These are phyloP conservation scores for Fonsecaea pugnacius DNA, from an alignment of 2,329 filamentous ascomycete species.

Conservation along the genomic window DNA sequence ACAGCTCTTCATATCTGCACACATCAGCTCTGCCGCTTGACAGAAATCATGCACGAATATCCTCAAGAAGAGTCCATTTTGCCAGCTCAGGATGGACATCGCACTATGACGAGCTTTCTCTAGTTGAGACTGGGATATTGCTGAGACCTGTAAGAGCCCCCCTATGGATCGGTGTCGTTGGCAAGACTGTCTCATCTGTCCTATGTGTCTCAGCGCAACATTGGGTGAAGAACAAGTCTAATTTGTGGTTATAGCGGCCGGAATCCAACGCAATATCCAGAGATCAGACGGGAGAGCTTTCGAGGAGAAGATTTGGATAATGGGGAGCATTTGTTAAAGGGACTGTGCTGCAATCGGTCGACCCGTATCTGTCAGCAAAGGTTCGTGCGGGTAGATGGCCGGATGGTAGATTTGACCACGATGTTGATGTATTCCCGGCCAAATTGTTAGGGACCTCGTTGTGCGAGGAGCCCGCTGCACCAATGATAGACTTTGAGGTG, in stretches of 20 bases:
- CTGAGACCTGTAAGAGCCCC: not conserved
- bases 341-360: too few species aligned
- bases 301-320: not conserved
- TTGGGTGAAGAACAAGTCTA: not conserved
- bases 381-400: too few species aligned
- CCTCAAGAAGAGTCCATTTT: not conserved
- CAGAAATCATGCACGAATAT: not conserved
- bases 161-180: not conserved
- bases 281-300: not conserved
- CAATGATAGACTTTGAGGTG: too few species aligned
- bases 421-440: too few species aligned
- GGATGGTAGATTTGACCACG: too few species aligned
- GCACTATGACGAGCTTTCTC: not conserved
- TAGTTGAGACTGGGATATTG: slow-evolving; percentile 1
- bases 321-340: too few species aligned
- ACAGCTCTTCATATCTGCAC: not conserved
- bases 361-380: too few species aligned
- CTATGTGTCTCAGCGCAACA: not conserved
- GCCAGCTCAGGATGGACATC: slow-evolving; percentile 1
- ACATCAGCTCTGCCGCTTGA: not conserved
- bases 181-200: not conserved
- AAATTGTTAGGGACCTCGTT: too few species aligned
- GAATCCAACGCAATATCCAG: not conserved
- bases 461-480: too few species aligned
- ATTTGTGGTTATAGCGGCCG: not conserved